Conservation (phyloP, 495 filamentous ascomycete species). For the Talaromyces adpressus region DNA sequence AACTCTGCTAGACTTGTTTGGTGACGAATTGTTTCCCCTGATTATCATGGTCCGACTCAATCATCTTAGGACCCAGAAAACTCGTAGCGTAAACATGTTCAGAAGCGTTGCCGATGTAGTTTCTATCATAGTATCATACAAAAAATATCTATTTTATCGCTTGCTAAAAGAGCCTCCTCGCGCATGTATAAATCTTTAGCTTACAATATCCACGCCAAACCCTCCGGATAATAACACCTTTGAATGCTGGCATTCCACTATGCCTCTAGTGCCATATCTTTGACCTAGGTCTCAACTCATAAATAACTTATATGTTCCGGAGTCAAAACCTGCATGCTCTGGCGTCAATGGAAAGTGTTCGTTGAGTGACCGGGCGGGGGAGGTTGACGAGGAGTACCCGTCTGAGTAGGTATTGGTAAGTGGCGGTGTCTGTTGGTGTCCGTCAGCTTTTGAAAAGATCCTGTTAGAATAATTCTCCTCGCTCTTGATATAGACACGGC, state of each 20-base stretch:
- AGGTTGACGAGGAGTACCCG: constrained; percentile 55
- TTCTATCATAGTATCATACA: background rate
- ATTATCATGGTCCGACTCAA: background rate
- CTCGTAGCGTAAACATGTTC: background rate
- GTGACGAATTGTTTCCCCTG: background rate
- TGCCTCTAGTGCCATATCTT: background rate
- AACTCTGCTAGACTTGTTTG: background rate
- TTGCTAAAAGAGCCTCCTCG: background rate
- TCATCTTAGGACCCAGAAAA: background rate
- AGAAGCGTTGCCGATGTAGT: background rate
- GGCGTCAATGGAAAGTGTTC: constrained; percentile 35
- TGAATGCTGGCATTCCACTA: background rate
- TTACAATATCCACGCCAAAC: background rate
- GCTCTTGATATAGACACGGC: background rate
- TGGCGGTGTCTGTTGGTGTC: constrained; percentile 66
- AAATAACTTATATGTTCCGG: constrained; percentile 14
- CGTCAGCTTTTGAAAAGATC: constrained; percentile 10
- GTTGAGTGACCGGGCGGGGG: constrained; percentile 27
- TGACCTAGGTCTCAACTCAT: background rate
- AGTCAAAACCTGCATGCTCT: constrained; percentile 29
- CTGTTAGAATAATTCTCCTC: constrained; percentile 9
- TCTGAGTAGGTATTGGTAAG: constrained; percentile 77
- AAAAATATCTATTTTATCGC: background rate
- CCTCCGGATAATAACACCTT: background rate
- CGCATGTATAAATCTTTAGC: background rate